phyloP scores from a whole-genome alignment of 2,329 filamentous ascomycete genomes.

The Venturia carpophila region DNA sequence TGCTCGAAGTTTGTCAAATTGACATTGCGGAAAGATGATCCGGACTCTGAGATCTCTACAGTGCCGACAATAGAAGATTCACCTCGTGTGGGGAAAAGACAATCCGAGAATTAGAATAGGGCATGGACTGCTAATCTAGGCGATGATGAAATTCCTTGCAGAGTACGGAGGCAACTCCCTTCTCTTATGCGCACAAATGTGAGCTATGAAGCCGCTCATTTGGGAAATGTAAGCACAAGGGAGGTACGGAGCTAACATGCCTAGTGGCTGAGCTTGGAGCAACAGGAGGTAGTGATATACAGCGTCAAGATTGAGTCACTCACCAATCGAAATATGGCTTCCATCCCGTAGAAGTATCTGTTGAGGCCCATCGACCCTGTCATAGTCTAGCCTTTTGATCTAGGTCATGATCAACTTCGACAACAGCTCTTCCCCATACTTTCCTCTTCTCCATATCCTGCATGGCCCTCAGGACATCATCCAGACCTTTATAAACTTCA shows the following conservation, averaged over 20 bases:
- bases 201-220: no score
- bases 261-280: neutral
- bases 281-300: neutral
- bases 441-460: constrained; percentile 43
- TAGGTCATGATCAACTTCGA: constrained; percentile 24
- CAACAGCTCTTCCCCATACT: constrained; percentile 50
- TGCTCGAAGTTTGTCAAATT: neutral
- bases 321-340: neutral
- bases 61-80: neutral
- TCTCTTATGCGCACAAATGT: no score
- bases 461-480: constrained; percentile 43
- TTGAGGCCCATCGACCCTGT: neutral
- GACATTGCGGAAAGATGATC: neutral
- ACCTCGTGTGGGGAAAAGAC: no score
- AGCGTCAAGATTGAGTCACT: neutral
- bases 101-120: no score
- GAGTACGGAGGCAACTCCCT: no score
- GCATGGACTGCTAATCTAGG: no score
- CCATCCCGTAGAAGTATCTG: neutral
- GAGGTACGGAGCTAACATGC: neutral
- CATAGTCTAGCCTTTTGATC: neutral
- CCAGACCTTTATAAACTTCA: constrained; percentile 42
- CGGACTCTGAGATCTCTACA: neutral
- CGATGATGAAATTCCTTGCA: no score
- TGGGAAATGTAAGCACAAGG: no score